Conservation (phyloP, 345 rosid species). For the Corymbia maculata region DNA sequence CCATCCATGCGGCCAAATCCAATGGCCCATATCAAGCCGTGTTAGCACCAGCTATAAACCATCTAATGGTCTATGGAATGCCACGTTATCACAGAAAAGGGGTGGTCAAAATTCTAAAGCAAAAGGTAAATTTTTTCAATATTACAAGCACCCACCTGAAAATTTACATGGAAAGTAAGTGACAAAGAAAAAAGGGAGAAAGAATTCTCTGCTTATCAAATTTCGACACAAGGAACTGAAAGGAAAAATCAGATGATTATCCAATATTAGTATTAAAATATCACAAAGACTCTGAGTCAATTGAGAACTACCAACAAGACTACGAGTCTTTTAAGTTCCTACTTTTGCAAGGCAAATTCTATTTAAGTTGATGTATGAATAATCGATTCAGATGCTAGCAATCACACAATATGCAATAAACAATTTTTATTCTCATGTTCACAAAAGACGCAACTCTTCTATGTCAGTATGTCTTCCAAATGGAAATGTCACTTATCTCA, state of each 20-base stretch:
- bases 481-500: no score
- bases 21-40: not conserved
- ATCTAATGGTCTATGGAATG: not conserved
- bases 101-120: not conserved
- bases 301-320: not conserved
- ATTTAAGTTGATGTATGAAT: accelerated
- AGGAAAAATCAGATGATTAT: not conserved
- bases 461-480: no score
- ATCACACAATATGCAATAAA: no score
- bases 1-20: not conserved
- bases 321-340: accelerated
- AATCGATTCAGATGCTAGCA: accelerated
- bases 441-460: not conserved
- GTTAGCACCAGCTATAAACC: not conserved
- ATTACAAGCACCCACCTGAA: not conserved
- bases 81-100: not conserved
- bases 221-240: not conserved
- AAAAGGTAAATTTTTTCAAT: no score
- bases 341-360: not conserved
- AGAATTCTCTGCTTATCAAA: no score
- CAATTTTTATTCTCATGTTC: not conserved
- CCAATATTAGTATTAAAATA: not conserved
- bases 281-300: not conserved
- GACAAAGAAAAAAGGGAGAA: not conserved
- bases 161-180: not conserved